A percentile compares a stretch with the other conserved stretches of the same genome.
Conservation (phyloP, 371 early-diverging fungal species). For the Lichtheimia ornata region DNA sequence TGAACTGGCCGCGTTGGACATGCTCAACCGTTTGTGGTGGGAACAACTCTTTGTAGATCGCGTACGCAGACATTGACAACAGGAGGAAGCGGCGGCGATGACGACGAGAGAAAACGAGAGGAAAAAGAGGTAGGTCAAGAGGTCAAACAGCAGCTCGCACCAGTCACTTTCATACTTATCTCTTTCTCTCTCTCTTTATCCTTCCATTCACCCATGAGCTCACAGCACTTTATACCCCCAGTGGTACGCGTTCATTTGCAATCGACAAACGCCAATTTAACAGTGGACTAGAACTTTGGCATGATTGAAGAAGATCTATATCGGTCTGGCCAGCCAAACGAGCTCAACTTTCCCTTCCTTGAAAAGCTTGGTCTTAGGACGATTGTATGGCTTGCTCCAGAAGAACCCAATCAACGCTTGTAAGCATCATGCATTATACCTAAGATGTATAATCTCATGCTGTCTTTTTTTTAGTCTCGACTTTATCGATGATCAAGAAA, state of each 20-base stretch:
- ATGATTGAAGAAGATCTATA: slow-evolving; percentile 96
- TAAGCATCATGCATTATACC: slow-evolving; percentile 33
- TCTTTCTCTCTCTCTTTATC: neutral
- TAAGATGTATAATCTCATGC: neutral
- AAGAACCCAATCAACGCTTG: slow-evolving; percentile 94
- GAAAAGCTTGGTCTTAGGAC: slow-evolving; percentile 92
- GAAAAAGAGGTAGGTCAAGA: too few species aligned
- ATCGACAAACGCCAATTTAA: slow-evolving; percentile 6
- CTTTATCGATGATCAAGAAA: slow-evolving; percentile 97
- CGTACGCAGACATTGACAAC: slow-evolving; percentile 54
- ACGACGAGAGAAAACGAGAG: too few species aligned
- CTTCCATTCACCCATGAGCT: slow-evolving; percentile 47
- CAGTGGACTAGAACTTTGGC: slow-evolving; percentile 85
- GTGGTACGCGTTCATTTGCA: slow-evolving; percentile 49
- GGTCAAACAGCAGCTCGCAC: neutral
- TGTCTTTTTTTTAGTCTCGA: slow-evolving; percentile 63
- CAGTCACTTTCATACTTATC: neutral
- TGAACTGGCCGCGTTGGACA: slow-evolving; percentile 74
- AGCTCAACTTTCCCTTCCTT: slow-evolving; percentile 96
- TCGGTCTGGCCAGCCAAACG: slow-evolving; percentile 97
- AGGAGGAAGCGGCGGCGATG: too few species aligned
- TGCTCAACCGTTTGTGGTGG: slow-evolving; percentile 82
- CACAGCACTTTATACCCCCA: slow-evolving; percentile 84
- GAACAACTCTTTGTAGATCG: slow-evolving; percentile 78
- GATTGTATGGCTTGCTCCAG: slow-evolving; percentile 92